phyloP scores from a whole-genome alignment of 768 basidiomycete species.

The Lepiota subincarnata region DNA sequence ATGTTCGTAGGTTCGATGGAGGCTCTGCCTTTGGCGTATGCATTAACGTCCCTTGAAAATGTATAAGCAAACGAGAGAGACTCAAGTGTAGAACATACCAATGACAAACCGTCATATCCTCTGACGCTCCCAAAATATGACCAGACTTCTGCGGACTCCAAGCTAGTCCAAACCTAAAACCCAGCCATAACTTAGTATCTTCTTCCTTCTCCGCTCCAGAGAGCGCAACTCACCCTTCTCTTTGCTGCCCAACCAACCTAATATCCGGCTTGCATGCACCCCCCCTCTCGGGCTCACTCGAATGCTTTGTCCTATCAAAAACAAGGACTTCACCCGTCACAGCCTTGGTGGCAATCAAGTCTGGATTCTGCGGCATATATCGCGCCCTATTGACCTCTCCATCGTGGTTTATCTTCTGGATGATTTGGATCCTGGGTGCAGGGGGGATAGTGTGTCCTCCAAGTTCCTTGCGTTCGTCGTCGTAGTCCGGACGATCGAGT shows the following conservation, averaged over 20 bases:
- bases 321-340: slow-evolving; percentile 86
- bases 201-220: no score
- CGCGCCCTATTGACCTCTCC: slow-evolving; percentile 97
- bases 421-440: slow-evolving; percentile 84
- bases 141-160: slow-evolving; percentile 88
- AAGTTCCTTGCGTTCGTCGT: slow-evolving; percentile 90
- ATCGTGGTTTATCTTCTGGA: slow-evolving; percentile 91
- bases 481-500: slow-evolving; percentile 76
- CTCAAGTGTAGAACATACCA: slow-evolving; percentile 52
- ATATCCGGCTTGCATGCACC: slow-evolving; percentile 90
- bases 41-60: slow-evolving; percentile 80
- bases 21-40: slow-evolving; percentile 74
- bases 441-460: slow-evolving; percentile 87
- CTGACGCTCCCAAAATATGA: slow-evolving; percentile 85
- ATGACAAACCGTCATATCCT: slow-evolving; percentile 93
- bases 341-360: slow-evolving; percentile 94
- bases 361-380: slow-evolving; percentile 99
- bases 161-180: slow-evolving; percentile 80
- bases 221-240: slow-evolving; percentile 73
- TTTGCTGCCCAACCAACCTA: slow-evolving; percentile 80
- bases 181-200: background rate
- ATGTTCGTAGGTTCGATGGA: slow-evolving; percentile 80
- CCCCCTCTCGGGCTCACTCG: slow-evolving; percentile 84
- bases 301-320: slow-evolving; percentile 98
- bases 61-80: background rate